Evolutionary conservation across 2,329 filamentous ascomycete species (phyloP).

Genomic region (Ophiostoma sp.): DNA sequence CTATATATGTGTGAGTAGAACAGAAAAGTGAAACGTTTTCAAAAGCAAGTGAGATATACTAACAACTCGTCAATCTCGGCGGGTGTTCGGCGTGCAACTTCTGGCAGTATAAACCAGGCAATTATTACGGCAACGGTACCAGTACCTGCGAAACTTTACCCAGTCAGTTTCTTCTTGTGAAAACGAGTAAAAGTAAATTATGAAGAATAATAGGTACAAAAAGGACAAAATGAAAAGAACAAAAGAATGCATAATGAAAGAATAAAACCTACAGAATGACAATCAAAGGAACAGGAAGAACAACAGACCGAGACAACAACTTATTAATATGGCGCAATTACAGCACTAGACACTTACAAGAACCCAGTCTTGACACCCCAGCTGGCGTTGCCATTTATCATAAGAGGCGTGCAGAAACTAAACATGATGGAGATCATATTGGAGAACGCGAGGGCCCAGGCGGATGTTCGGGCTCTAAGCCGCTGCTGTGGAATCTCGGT

Average conservation of each 20-base stretch:
- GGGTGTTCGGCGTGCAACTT: background rate
- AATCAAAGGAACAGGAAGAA: no score
- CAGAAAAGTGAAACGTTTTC: background rate
- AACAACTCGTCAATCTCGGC: background rate
- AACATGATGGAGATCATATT: slow-evolving; percentile 42
- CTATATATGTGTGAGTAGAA: background rate
- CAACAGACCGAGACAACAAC: no score
- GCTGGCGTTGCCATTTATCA: slow-evolving; percentile 38
- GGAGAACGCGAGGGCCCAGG: slow-evolving; percentile 37
- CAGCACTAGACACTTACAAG: background rate
- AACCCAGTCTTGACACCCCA: slow-evolving; percentile 37
- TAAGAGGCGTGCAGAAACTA: slow-evolving; percentile 42
- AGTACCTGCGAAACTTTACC: background rate
- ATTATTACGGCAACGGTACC: background rate
- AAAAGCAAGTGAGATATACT: background rate
- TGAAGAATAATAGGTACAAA: no score
- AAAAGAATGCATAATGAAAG: no score
- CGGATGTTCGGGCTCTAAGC: slow-evolving; percentile 38
- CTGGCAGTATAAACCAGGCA: background rate
- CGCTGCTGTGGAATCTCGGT: slow-evolving; percentile 40
- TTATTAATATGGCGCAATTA: no score
- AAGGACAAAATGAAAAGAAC: no score
- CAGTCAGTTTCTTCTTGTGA: background rate
- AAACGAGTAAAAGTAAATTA: no score
- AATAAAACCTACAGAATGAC: no score